These are phyloP conservation scores for Colletotrichum horii DNA, from an alignment of 2,329 filamentous ascomycete species.

Conservation along the genomic window DNA sequence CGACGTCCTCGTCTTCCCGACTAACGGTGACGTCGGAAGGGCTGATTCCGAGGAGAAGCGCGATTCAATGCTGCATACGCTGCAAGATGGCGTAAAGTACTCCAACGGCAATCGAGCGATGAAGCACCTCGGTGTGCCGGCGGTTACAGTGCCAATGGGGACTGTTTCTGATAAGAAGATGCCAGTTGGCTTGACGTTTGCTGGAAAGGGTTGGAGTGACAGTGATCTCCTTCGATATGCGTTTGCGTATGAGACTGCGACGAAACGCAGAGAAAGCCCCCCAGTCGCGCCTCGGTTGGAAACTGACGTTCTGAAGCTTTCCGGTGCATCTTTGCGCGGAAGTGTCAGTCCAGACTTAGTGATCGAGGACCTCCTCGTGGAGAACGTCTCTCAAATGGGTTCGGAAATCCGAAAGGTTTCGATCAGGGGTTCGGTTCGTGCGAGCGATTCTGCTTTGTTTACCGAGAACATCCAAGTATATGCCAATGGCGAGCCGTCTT, in stretches of 20 bases:
- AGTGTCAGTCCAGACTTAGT: not conserved
- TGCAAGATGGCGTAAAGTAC: conserved; percentile 56
- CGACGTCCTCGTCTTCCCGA: conserved; percentile 3
- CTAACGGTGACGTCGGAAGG: conserved; percentile 8
- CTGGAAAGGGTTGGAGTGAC: conserved; percentile 53
- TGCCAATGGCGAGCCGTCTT: not conserved
- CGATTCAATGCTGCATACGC: not conserved
- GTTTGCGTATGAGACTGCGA: conserved; percentile 1
- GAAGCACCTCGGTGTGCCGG: conserved; percentile 59
- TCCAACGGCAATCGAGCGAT: conserved; percentile 58
- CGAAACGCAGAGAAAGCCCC: not conserved
- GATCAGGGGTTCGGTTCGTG: not conserved
- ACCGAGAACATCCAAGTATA: not conserved
- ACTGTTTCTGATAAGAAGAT: conserved; percentile 48
- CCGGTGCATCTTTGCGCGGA: not conserved
- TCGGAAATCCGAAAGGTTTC: not conserved
- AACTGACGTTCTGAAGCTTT: not conserved
- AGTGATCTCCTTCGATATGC: conserved; percentile 27
- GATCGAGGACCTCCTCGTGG: not conserved
- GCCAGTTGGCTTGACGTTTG: conserved; percentile 59
- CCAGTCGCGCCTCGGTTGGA: not conserved
- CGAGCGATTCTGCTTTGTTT: not conserved
- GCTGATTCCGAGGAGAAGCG: not conserved
- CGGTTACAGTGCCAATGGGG: conserved; percentile 59
- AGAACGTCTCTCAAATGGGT: not conserved